Conservation (phyloP, 164 flowering plant species). For the Cinnamomum micranthum region DNA sequence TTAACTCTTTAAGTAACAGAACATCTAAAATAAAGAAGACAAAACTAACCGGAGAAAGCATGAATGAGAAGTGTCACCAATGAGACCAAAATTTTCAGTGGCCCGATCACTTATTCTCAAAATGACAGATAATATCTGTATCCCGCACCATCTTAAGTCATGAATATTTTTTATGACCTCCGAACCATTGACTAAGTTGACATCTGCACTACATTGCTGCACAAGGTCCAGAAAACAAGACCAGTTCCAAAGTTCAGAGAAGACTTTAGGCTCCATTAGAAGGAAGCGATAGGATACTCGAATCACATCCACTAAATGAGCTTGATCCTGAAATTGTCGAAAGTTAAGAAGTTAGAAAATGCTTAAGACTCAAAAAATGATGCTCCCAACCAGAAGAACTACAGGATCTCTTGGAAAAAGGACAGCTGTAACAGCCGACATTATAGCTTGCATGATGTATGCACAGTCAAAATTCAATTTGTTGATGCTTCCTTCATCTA, state of each 20-base stretch:
- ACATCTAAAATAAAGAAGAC: not conserved
- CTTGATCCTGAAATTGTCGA: slow-evolving; percentile 29
- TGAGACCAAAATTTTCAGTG: slow-evolving; percentile 29
- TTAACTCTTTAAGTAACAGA: not conserved
- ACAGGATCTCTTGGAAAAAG: not conserved
- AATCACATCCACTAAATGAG: slow-evolving; percentile 31
- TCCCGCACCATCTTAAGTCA: slow-evolving; percentile 75
- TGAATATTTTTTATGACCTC: slow-evolving; percentile 16
- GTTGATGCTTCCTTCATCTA: not conserved
- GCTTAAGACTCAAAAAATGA: not conserved
- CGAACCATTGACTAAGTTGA: slow-evolving; percentile 5
- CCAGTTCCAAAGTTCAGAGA: slow-evolving; percentile 81
- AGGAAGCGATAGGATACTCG: slow-evolving; percentile 68
- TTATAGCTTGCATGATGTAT: not conserved
- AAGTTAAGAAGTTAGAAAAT: not conserved
- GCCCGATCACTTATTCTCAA: slow-evolving; percentile 46
- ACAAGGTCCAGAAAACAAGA: slow-evolving; percentile 66
- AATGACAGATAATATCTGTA: slow-evolving; percentile 49
- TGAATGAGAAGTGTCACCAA: slow-evolving; percentile 35
- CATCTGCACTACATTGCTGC: slow-evolving; percentile 22
- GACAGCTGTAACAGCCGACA: not conserved
- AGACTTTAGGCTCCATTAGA: slow-evolving; percentile 44
- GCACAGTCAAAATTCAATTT: not conserved
- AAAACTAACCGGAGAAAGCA: slow-evolving; percentile 67
- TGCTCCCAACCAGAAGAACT: slow-evolving; percentile 1